phyloP scores from a whole-genome alignment of 768 basidiomycete species.

The Multifurca ochricompacta region DNA sequence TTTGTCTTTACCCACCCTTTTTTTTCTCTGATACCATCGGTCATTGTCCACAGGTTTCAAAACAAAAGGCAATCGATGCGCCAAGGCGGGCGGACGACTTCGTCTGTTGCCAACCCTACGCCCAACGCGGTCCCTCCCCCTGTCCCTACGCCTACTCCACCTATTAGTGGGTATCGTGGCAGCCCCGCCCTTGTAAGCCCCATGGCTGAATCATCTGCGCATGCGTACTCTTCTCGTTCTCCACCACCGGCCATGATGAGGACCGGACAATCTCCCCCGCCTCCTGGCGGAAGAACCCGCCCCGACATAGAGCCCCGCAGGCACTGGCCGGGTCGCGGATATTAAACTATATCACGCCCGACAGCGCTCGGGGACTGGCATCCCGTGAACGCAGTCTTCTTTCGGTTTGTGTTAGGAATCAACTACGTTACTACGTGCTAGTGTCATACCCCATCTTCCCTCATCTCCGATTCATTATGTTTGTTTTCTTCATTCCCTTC shows the following conservation, averaged over 20 bases:
- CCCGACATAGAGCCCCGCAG: slow-evolving; percentile 11
- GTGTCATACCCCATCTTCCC: slow-evolving; percentile 15
- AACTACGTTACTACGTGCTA: slow-evolving; percentile 14
- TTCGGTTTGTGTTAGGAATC: slow-evolving; percentile 10
- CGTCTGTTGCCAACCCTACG: neutral
- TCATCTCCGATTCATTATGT: slow-evolving; percentile 18
- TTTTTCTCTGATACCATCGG: neutral
- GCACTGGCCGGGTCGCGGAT: slow-evolving; percentile 10
- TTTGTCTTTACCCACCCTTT: neutral
- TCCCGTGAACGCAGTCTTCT: slow-evolving; percentile 9
- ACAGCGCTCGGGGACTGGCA: slow-evolving; percentile 15
- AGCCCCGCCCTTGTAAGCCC: slow-evolving; percentile 10
- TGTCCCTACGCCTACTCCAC: neutral
- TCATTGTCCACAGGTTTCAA: slow-evolving; percentile 16
- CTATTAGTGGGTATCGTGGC: neutral
- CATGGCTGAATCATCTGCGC: slow-evolving; percentile 2
- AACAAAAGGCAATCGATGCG: slow-evolving; percentile 19
- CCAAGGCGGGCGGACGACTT: slow-evolving; percentile 9
- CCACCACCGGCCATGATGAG: slow-evolving; percentile 1
- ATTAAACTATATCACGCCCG: slow-evolving; percentile 13
- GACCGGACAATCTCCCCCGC: slow-evolving; percentile 14
- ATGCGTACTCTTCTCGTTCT: slow-evolving; percentile 15
- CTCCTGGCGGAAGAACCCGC: slow-evolving; percentile 13
- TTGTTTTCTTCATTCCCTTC: slow-evolving; percentile 5
- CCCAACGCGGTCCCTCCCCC: neutral